Evolutionary conservation across 2,329 filamentous ascomycete species (phyloP), one percentile per base, ranked within the genome.

Genomic region (Fusarium sp.): DNA sequence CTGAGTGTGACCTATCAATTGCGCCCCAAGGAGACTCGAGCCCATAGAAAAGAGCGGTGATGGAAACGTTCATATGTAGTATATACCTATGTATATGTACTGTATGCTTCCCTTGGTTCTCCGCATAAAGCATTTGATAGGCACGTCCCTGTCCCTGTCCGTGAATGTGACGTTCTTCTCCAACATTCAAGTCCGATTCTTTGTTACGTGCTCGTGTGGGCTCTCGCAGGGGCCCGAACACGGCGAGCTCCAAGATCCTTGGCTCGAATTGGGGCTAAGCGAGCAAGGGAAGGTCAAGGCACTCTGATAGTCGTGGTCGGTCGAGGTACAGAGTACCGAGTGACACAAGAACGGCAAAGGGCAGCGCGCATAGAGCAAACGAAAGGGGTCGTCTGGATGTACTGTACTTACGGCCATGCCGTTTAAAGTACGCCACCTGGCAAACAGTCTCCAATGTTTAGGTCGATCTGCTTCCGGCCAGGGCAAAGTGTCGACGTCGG

Each of bases 381-480:
- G 28, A 34, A n/a, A 49, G 46, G 62, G 33, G 42, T 14, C n/a
- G 13, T 42, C 40, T 38, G 22, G 13, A 65, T 44, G 61, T 65
- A 61, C 58, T 62, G 46, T 73, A 73, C 71, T 46, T 65, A 40
- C 59, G 64, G 71, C 47, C 44, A 72, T 58, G 50, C 67, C 70
- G 67, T 72, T 71, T 59, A 70, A 64, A 49, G 42, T 26, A 61
- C 54, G 62, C 62, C 62, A 66, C 62, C 45, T 55, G 67, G 65
- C 49, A 62, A 73, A 60, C 59, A 58, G 58, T 54, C 57, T 60
- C 55, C 50, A 65, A 60, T 69, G 26, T 40, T 49, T 50, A 64
- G 63, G 69, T 52, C 57, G 62, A 74, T 74, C 70, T 74, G 72
- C 52, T 73, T 74, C 65, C 68, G 68, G 72, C 50, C 62, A 69